A percentile compares a stretch with the other conserved stretches of the same genome.
Evolutionary conservation across 202 grass and related monocot genomes (phyloP).

Genomic region (Elaeis oleifera): DNA sequence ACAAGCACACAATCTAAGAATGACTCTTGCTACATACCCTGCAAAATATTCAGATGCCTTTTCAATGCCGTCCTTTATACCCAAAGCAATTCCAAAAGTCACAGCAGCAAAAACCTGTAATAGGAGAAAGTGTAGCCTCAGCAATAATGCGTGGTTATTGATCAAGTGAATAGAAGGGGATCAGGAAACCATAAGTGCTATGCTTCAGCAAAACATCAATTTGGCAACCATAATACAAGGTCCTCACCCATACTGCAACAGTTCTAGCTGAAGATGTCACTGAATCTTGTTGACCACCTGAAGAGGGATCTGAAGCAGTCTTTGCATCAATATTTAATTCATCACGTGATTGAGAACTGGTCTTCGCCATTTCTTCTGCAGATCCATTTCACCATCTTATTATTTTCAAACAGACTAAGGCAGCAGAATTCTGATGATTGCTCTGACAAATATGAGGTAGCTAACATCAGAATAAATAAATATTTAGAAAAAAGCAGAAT

Average conservation of each 20-base stretch:
- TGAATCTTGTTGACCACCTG: slow-evolving; percentile 5
- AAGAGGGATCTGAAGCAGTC: slow-evolving; percentile 13
- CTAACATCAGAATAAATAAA: too few relatives aligned
- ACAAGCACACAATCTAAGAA: too few relatives aligned
- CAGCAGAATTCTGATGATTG: neutral
- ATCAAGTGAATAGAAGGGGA: too few relatives aligned
- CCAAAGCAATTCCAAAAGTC: slow-evolving; percentile 65
- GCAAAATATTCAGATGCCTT: slow-evolving; percentile 92
- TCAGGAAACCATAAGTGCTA: too few relatives aligned
- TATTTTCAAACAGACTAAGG: neutral
- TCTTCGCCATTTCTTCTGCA: slow-evolving; percentile 33
- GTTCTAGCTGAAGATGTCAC: slow-evolving; percentile 48
- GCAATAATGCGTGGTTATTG: too few relatives aligned
- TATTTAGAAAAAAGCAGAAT: too few relatives aligned
- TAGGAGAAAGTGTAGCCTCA: slow-evolving; percentile 2
- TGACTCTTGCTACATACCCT: slow-evolving; percentile 44
- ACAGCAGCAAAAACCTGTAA: slow-evolving; percentile 61
- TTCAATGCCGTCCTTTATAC: slow-evolving; percentile 47
- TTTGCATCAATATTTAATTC: slow-evolving; percentile 21
- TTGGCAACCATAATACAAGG: neutral
- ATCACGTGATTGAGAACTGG: slow-evolving; percentile 21
- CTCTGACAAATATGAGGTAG: neutral
- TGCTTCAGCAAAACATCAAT: neutral
- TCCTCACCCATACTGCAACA: slow-evolving; percentile 78
- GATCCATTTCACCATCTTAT: slow-evolving; percentile 11